Percentiles rank a stretch among this genome's conserved stretches.
Conservation (phyloP, 148 eudicot species). For the Vaccinium myrtillus region DNA sequence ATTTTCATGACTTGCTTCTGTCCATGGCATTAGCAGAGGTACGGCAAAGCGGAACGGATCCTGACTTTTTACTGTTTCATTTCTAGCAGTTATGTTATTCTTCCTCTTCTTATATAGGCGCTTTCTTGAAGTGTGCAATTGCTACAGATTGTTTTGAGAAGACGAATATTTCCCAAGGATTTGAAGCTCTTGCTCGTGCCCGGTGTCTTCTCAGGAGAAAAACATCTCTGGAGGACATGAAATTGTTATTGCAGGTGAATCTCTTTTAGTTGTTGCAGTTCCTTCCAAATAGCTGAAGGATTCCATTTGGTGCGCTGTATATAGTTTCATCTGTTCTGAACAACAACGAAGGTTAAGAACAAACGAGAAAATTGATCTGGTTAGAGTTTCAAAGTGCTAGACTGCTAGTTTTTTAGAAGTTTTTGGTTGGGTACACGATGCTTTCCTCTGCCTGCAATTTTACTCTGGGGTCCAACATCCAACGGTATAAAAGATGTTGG, state of each 20-base stretch:
- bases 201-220: conserved; percentile 85
- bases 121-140: conserved; percentile 99
- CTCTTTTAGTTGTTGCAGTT: conserved; percentile 4
- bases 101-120: conserved; percentile 72
- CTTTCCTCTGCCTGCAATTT: not conserved
- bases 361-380: not conserved
- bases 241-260: conserved; percentile 75
- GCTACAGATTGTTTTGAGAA: conserved; percentile 85
- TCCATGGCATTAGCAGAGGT: conserved; percentile 99
- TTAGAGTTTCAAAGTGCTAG: not conserved
- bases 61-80: conserved; percentile 24
- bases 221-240: conserved; percentile 65
- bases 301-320: conserved; percentile 2
- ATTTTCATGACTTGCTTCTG: conserved; percentile 79
- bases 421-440: not conserved
- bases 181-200: conserved; percentile 99
- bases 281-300: not conserved
- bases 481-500: not conserved
- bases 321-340: not conserved
- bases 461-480: not conserved
- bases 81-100: conserved; percentile 54
- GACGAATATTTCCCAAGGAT: conserved; percentile 80
- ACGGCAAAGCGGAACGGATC: conserved; percentile 39
- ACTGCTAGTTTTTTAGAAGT: not conserved
- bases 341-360: not conserved